phyloP scores from a whole-genome alignment of 2,329 filamentous ascomycete genomes.

The Diaporthe sp. region DNA sequence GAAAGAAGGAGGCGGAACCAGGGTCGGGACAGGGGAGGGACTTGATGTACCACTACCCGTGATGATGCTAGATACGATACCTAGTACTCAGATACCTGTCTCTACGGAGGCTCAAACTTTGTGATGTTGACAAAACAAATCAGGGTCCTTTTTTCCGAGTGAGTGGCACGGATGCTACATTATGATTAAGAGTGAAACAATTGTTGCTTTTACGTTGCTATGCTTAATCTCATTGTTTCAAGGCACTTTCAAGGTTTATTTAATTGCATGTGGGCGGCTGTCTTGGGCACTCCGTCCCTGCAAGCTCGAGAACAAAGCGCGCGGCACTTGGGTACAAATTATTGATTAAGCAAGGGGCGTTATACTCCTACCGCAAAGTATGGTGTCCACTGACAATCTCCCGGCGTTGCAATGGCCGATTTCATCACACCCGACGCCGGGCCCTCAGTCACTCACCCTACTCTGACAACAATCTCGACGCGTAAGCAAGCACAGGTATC shows the following conservation, averaged over 20 bases:
- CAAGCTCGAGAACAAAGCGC: not conserved
- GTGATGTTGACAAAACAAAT: constrained; percentile 3
- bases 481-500: constrained; percentile 1
- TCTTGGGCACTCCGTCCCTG: not conserved
- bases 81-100: constrained; percentile 18
- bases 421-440: not conserved
- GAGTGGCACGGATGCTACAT: constrained; percentile 9
- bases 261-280: not conserved
- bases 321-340: not conserved
- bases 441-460: not conserved
- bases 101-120: constrained; percentile 23
- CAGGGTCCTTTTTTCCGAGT: not conserved
- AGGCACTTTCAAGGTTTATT: constrained; percentile 13
- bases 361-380: not conserved
- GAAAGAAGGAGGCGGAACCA: not conserved
- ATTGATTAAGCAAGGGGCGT: constrained; percentile 6
- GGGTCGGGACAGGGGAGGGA: not conserved
- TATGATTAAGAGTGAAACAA: constrained; percentile 5
- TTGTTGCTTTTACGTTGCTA: not conserved
- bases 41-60: constrained; percentile 10
- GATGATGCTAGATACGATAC: constrained; percentile 10
- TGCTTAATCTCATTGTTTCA: constrained; percentile 2
- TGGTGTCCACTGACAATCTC: constrained; percentile 1
- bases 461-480: not conserved
- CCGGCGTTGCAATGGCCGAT: not conserved